Conservation (phyloP, 495 filamentous ascomycete species). For the Daldinia bambusicola region DNA sequence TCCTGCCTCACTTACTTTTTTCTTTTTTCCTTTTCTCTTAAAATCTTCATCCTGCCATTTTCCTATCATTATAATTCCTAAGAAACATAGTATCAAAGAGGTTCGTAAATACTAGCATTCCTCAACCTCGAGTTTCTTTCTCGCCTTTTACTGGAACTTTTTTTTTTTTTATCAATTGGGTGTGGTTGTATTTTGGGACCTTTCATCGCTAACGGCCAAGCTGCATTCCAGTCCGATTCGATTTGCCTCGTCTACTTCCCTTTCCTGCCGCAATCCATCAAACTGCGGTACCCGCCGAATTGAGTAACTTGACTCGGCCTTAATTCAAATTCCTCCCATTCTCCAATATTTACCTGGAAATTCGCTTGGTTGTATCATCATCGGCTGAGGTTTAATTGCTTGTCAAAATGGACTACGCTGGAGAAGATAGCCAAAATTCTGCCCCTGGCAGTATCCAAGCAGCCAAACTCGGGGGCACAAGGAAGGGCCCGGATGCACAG, state of each 20-base stretch:
- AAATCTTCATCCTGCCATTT: conserved; percentile 14
- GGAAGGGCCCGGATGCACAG: conserved; percentile 70
- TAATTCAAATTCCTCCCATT: conserved; percentile 23
- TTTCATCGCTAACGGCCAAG: conserved; percentile 41
- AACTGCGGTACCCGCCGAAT: conserved; percentile 22
- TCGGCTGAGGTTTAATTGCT: conserved; percentile 14
- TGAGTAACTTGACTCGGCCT: conserved; percentile 27
- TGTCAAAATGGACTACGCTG: conserved; percentile 68
- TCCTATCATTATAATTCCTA: conserved; percentile 18
- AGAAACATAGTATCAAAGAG: conserved; percentile 34
- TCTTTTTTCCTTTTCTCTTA: conserved; percentile 7
- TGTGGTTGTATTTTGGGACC: conserved; percentile 17
- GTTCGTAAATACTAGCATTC: conserved; percentile 42
- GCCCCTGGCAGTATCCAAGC: conserved; percentile 66
- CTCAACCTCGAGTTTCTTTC: conserved; percentile 32
- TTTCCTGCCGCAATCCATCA: conserved; percentile 20
- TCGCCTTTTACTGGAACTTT: conserved; percentile 27
- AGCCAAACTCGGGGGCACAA: conserved; percentile 67
- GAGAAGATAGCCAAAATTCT: conserved; percentile 79
- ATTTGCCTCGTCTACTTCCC: conserved; percentile 33
- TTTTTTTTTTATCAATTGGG: conserved; percentile 17
- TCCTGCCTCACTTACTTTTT: conserved; percentile 23
- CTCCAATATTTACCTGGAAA: conserved; percentile 14
- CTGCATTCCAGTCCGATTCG: conserved; percentile 41
- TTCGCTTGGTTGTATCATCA: not conserved